Evolutionary conservation across 2,329 filamentous ascomycete genomes (phyloP).

Genomic region (Stagonosporopsis rhizophila): DNA sequence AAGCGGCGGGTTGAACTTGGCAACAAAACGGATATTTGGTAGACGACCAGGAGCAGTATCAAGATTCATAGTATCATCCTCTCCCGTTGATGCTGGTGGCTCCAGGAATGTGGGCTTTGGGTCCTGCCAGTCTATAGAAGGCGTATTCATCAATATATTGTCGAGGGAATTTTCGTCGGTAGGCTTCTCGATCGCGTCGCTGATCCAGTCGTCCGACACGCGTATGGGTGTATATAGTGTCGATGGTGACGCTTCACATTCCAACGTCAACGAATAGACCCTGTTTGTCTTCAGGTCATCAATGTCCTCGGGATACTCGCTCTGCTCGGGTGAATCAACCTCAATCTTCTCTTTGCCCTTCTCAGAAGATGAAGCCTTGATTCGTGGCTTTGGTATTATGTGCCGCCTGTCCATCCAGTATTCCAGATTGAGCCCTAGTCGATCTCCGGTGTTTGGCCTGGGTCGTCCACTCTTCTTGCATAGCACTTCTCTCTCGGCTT

Average conservation of each 20-base stretch:
- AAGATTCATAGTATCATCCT: conserved; percentile 62
- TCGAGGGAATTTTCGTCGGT: conserved; percentile 47
- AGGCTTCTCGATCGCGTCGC: conserved; percentile 68
- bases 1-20: conserved; percentile 76
- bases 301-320: conserved; percentile 39
- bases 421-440: conserved; percentile 73
- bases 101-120: conserved; percentile 67
- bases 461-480: conserved; percentile 75
- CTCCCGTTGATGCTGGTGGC: conserved; percentile 41
- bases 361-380: conserved; percentile 41
- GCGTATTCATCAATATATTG: conserved; percentile 53
- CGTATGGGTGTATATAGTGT: conserved; percentile 67
- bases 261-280: conserved; percentile 73
- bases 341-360: conserved; percentile 50
- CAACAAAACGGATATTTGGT: conserved; percentile 76
- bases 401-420: conserved; percentile 76
- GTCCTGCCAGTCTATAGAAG: conserved; percentile 72
- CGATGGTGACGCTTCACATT: conserved; percentile 62
- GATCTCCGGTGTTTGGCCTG: conserved; percentile 71
- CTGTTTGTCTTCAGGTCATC: conserved; percentile 52
- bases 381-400: conserved; percentile 42
- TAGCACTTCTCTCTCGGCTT: conserved; percentile 65
- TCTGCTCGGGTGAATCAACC: conserved; percentile 32
- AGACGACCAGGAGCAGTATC: conserved; percentile 63
- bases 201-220: conserved; percentile 77